Evolutionary conservation across 352 stramenopile genomes (phyloP).

Genomic region (Elongisporangium undulatum): DNA sequence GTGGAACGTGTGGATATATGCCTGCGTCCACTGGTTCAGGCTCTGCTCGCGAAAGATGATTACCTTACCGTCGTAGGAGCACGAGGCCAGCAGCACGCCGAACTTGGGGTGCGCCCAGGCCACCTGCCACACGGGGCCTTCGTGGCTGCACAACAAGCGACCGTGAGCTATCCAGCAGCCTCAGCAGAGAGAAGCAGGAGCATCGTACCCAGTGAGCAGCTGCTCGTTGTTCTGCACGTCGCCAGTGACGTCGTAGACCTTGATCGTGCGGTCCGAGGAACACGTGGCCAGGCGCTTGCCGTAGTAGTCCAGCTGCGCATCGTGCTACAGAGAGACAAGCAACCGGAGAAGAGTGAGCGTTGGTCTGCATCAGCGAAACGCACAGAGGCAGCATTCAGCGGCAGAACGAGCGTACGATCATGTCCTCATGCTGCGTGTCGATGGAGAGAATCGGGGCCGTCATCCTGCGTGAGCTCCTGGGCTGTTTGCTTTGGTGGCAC

Average conservation of each 20-base stretch:
- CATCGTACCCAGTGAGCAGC: constrained; percentile 69
- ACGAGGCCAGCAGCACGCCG: constrained; percentile 94
- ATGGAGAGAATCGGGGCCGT: constrained; percentile 87
- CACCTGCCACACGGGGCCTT: constrained; percentile 98
- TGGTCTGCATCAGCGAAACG: constrained; percentile 2
- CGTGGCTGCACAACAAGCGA: constrained; percentile 59
- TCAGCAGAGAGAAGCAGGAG: not conserved
- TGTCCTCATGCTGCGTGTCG: constrained; percentile 98
- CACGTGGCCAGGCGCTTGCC: constrained; percentile 98
- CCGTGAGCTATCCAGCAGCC: not conserved
- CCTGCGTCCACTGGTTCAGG: constrained; percentile 91
- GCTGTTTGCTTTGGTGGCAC: constrained; percentile 23
- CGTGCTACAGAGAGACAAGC: constrained; percentile 77
- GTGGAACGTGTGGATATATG: constrained; percentile 90
- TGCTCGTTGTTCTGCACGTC: constrained; percentile 90
- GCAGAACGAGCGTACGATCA: constrained; percentile 72
- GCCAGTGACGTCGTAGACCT: constrained; percentile 95
- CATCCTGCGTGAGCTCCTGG: constrained; percentile 33
- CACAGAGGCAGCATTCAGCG: not conserved
- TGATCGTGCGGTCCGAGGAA: constrained; percentile 97
- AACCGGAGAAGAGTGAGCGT: constrained; percentile 2
- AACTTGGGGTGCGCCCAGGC: constrained; percentile 99
- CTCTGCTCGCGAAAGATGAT: constrained; percentile 96
- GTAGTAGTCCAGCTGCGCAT: constrained; percentile 99
- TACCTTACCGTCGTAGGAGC: constrained; percentile 97